A percentile compares a stretch with the other conserved stretches of the same genome.
Evolutionary conservation across 2,329 filamentous ascomycete genomes (phyloP).

Genomic region (Phialophora macrospora): DNA sequence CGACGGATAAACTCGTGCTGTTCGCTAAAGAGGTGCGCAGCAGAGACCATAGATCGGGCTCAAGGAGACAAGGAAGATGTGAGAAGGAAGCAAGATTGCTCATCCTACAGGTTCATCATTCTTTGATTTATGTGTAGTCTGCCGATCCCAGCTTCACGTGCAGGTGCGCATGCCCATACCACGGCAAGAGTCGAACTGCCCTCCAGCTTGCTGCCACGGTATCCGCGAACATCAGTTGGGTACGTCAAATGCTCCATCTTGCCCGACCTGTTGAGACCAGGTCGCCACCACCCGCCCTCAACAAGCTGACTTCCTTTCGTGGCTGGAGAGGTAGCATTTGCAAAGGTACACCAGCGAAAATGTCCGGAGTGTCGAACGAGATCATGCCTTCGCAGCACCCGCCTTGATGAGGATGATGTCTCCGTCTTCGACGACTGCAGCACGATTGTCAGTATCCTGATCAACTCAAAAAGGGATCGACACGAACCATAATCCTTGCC

Average conservation of each 20-base stretch:
- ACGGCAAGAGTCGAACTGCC: background rate
- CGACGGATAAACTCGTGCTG: background rate
- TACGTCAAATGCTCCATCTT: background rate
- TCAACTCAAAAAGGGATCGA: constrained; percentile 57
- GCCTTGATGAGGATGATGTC: constrained; percentile 81
- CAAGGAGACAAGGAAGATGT: background rate
- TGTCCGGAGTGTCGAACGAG: background rate
- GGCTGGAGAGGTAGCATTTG: background rate
- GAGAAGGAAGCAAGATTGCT: background rate
- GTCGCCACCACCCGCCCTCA: background rate
- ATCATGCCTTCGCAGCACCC: constrained; percentile 54
- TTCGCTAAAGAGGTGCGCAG: background rate
- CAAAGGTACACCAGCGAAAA: background rate
- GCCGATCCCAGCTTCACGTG: background rate
- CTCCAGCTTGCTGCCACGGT: background rate
- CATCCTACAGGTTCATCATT: background rate
- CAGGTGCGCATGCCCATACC: background rate
- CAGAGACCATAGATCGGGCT: too few species aligned
- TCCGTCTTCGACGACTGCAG: constrained; percentile 52
- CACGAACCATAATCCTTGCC: constrained; percentile 81
- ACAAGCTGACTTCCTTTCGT: background rate
- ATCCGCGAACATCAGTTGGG: background rate
- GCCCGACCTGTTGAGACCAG: background rate
- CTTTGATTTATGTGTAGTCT: background rate
- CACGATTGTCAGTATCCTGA: background rate